Evolutionary conservation across 352 stramenopile genomes (phyloP).

Genomic region (Aphanomyces cochlioides): DNA sequence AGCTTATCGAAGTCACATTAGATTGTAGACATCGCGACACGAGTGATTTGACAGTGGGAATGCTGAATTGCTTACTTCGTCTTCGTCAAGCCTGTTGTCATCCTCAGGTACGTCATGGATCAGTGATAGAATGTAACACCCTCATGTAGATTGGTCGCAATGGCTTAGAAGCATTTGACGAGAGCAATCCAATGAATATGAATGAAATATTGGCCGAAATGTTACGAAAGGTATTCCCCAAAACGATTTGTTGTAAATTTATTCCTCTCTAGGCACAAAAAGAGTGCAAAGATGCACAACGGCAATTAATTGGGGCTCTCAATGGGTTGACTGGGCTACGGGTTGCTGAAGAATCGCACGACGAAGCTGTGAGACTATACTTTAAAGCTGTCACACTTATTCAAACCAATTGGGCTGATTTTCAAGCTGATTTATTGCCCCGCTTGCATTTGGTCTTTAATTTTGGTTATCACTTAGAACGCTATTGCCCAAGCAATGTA

Average conservation of each 20-base stretch:
- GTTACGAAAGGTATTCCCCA: conserved; percentile 38
- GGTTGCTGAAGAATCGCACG: conserved; percentile 36
- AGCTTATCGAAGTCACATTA: conserved; percentile 29
- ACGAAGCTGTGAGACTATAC: conserved; percentile 52
- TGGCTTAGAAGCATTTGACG: conserved; percentile 33
- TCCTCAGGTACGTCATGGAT: conserved; percentile 52
- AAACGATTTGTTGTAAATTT: neutral
- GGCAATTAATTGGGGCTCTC: conserved; percentile 63
- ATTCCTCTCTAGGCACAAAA: conserved; percentile 38
- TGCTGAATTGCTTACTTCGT: conserved; percentile 70
- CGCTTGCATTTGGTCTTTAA: conserved; percentile 69
- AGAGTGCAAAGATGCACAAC: conserved; percentile 82
- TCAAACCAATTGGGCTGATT: conserved; percentile 51
- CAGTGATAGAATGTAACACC: too few species aligned
- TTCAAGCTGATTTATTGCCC: conserved; percentile 64
- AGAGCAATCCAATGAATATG: conserved; percentile 55
- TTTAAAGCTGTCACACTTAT: conserved; percentile 45
- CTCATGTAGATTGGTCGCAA: conserved; percentile 3
- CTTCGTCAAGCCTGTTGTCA: conserved; percentile 91
- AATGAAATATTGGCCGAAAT: conserved; percentile 71
- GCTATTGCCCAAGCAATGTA: conserved; percentile 20
- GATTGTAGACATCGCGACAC: conserved; percentile 31
- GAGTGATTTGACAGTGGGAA: conserved; percentile 32
- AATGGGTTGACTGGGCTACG: conserved; percentile 66
- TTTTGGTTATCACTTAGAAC: conserved; percentile 39